Evolutionary conservation across 805 yeast species (phyloP), one percentile per base, ranked within the genome.

Genomic region (Yarrowia sp.): DNA sequence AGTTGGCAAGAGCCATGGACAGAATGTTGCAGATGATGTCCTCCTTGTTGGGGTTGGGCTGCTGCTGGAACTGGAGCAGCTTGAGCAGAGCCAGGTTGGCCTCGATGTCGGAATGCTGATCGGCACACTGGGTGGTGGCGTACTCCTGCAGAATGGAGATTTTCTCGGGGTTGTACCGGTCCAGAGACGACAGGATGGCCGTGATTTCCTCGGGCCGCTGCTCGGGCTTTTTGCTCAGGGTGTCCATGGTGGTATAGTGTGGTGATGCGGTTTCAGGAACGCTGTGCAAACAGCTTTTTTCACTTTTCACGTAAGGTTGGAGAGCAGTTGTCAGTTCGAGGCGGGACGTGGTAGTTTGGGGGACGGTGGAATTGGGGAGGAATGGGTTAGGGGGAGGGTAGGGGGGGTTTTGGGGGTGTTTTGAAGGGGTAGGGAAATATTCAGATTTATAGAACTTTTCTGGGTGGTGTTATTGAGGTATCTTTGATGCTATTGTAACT

Each of bases 1-100:
- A 81, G 46, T 75, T 75, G 61, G 77, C 71, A 58, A 81, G 71
- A 8, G 83, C 81, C 67, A 79, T 77, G 54, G 78, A 68, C 26
- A 81, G 74, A 33, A 78, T 71, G 67, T 77, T 77, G 19, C 78
- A 66, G 16, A 81, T 77, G 28, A 74, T 68, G 17, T 77, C 77
- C 67, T 81, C 79, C 66, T 76, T 77, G 26, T 71, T 68, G 12
- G 75, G 70, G 32, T 67, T 66, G 26, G 74, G 68, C 24, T 78
- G 77, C 21, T 71, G 69, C 66, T 75, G 73, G 67, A 76, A 71
- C 48, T 74, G 77, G 65, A 77, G 81, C 56, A 81, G 73, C 65
- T 81, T 81, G 67, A 81, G 72, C 22, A 81, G 73, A 0, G 84
- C 84, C 70, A 81, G 69, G 69, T 80, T 81, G 66, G 84, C 80